These are phyloP conservation scores for Paramarasmius palmivorus DNA, from an alignment of 1,284 basidiomycete species.

Conservation along the genomic window DNA sequence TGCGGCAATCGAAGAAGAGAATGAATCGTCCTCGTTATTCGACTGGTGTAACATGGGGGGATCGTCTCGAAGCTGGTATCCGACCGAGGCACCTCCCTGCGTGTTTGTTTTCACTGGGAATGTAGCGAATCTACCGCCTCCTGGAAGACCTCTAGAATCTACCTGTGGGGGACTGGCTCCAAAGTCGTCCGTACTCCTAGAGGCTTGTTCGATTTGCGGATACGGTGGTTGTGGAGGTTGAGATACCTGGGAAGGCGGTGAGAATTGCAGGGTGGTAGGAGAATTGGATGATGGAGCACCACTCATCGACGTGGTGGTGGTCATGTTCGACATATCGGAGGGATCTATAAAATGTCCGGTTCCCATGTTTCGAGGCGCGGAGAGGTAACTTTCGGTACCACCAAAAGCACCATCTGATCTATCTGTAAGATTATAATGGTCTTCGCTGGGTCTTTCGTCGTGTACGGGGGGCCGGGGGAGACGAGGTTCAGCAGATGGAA, in stretches of 20 bases:
- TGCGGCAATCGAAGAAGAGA: constrained; percentile 53
- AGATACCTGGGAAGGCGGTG: constrained; percentile 9
- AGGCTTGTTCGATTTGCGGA: constrained; percentile 1
- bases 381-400: constrained; percentile 10
- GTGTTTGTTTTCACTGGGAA: constrained; percentile 44
- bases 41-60: constrained; percentile 15
- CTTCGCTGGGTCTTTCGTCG: constrained; percentile 9
- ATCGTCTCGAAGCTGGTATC: constrained; percentile 17
- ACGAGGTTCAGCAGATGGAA: constrained; percentile 31
- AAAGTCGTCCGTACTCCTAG: constrained; percentile 39
- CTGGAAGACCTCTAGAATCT: constrained; percentile 20
- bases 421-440: constrained; percentile 16
- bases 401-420: not conserved
- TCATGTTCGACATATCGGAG: constrained; percentile 15
- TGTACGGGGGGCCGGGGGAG: constrained; percentile 12
- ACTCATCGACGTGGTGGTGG: not conserved
- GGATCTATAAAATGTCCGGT: constrained; percentile 27
- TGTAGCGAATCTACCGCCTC: constrained; percentile 53
- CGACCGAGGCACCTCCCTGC: not conserved
- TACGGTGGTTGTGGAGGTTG: constrained; percentile 4
- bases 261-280: constrained; percentile 14
- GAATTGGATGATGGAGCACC: constrained; percentile 11
- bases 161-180: constrained; percentile 25
- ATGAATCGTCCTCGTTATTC: constrained; percentile 39
- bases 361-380: constrained; percentile 22